Evolutionary conservation across 257 asterid genomes (phyloP).

Genomic region (Ballota nigra): DNA sequence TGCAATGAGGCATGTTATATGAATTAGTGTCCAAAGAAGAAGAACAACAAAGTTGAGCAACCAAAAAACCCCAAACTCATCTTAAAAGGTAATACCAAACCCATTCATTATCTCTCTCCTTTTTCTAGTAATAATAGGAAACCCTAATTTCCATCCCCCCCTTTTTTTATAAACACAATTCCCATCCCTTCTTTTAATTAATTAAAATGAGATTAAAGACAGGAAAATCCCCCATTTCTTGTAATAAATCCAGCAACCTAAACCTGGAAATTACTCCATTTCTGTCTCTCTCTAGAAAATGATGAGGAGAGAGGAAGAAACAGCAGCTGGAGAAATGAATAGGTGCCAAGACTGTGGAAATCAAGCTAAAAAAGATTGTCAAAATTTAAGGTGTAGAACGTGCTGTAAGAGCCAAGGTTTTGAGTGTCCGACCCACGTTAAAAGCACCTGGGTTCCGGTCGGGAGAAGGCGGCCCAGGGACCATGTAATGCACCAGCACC

Average conservation of each 20-base stretch:
- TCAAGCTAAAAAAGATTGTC: conserved; percentile 75
- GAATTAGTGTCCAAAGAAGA: conserved; percentile 31
- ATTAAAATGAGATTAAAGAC: neutral
- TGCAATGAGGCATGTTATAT: conserved; percentile 38
- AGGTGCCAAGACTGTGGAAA: conserved; percentile 81
- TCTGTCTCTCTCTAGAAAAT: neutral
- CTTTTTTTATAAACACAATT: no score
- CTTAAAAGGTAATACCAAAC: conserved; percentile 1
- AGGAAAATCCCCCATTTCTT: conserved; percentile 1
- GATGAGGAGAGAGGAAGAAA: conserved; percentile 34
- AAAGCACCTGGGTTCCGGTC: conserved; percentile 80
- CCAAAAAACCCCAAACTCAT: neutral
- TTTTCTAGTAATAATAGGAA: neutral
- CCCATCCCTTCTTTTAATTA: neutral
- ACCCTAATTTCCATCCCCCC: neutral
- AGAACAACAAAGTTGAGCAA: conserved; percentile 11
- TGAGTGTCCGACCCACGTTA: conserved; percentile 66
- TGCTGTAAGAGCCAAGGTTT: conserved; percentile 71
- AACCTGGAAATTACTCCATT: neutral
- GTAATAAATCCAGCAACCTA: neutral
- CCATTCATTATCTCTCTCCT: neutral
- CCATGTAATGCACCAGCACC: conserved; percentile 32
- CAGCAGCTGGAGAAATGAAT: neutral
- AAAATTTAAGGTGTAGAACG: conserved; percentile 56
- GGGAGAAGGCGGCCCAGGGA: conserved; percentile 46